Evolutionary conservation across 441 rosid genomes (phyloP), one percentile per base, ranked within the genome.

Genomic region (Corymbia citriodora): DNA sequence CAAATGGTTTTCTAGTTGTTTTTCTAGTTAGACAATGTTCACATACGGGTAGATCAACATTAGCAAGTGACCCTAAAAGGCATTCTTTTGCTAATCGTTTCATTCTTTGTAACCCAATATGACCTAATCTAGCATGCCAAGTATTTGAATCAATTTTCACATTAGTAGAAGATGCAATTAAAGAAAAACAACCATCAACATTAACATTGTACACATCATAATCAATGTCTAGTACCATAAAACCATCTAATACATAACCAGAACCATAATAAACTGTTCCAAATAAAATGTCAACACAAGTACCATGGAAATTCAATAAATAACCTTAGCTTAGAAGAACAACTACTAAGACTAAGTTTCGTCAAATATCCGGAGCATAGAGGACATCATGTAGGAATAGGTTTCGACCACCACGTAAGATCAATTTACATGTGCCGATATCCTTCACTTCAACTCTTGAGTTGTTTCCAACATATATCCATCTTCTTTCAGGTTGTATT

Each of bases 311-410:
- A 59, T 59, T 59, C 0, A 59, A 59, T 5, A 25, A 0, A 59
- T 59, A 59, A 59, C 65, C 25, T 59, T 5, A 10, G n/a, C 0
- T 23, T 23, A 59, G 0, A 59, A 59, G 0, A 57, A 59, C 6
- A 25, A 5, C 8, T 25, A 25, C 0, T 1, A 1, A 59, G 14
- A 5, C 25, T 3, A 59, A 5, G n/a, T 59, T 59, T 0, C 0
- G 1, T 57, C 23, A 12, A 57, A 57, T 57, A 57, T 21, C 1
- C 23, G 0, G 12, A 2, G 61, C 2, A 57, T 1, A 21, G 0
- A 57, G 4, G 12, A 21, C 0, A 57, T 57, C 0, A 57, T 57
- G 1, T 57, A 57, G 12, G 2, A 57, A 57, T 57, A 57, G 1
- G 27, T 57, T 57, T 57, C 1, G 0, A 21, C 2, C 12, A 57